Conservation (phyloP, 176 grass and related monocot species). For the Poa pratensis region DNA sequence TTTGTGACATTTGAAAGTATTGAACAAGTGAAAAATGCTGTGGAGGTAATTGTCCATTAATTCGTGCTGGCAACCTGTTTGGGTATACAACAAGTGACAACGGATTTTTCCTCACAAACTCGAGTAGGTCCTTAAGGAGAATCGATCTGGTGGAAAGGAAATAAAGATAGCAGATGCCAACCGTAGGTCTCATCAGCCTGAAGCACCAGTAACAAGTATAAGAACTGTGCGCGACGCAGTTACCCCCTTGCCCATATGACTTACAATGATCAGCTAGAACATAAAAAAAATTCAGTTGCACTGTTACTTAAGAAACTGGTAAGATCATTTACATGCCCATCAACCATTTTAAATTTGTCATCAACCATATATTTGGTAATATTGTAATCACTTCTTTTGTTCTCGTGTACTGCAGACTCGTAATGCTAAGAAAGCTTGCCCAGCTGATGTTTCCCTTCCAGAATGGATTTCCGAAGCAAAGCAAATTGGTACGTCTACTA, state of each 20-base stretch:
- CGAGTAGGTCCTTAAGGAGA: conserved; percentile 70
- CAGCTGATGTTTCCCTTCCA: conserved; percentile 73
- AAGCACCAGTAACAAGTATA: conserved; percentile 48
- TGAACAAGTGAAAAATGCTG: conserved; percentile 65
- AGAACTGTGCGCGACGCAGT: conserved; percentile 72
- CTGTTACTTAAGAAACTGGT: conserved; percentile 88
- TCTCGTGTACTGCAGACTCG: conserved; percentile 67
- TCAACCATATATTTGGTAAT: conserved; percentile 10
- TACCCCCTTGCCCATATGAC: conserved; percentile 83
- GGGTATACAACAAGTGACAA: neutral
- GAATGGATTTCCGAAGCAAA: conserved; percentile 80
- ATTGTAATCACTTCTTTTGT: conserved; percentile 13
- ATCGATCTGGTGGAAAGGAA: conserved; percentile 64
- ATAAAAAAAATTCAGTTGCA: conserved; percentile 73
- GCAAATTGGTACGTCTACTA: conserved; percentile 65
- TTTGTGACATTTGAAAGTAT: conserved; percentile 79
- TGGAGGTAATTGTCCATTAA: conserved; percentile 61
- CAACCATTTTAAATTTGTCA: neutral
- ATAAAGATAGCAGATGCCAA: conserved; percentile 93
- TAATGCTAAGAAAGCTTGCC: conserved; percentile 99
- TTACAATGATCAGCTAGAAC: conserved; percentile 87
- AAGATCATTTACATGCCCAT: conserved; percentile 44
- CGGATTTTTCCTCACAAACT: neutral
- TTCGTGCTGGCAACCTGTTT: neutral
- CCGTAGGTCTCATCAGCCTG: conserved; percentile 54